Evolutionary conservation across 1,139 yeast genomes (phyloP).

Genomic region (Sugiyamaella neomexicana): DNA sequence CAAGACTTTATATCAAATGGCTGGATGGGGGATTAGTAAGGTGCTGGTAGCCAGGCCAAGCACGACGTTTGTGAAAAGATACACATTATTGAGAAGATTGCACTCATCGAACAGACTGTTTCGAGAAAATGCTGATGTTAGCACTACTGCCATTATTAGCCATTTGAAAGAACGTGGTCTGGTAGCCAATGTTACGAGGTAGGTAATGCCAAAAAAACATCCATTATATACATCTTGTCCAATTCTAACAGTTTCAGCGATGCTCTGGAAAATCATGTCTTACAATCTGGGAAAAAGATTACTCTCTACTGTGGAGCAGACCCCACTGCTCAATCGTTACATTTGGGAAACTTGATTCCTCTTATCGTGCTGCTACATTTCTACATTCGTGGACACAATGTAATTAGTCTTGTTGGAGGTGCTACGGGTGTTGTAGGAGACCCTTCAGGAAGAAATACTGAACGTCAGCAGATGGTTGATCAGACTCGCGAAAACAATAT

Average conservation of each 20-base stretch:
- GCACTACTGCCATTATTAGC: conserved; percentile 21
- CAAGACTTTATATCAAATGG: background rate
- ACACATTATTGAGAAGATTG: background rate
- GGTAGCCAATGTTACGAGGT: conserved; percentile 30
- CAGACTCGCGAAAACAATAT: conserved; percentile 60
- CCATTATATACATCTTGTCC: too few relatives aligned
- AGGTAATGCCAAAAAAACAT: background rate
- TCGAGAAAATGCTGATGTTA: conserved; percentile 10
- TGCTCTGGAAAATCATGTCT: conserved; percentile 43
- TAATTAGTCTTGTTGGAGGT: conserved; percentile 89
- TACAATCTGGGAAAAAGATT: conserved; percentile 41
- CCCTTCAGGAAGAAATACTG: conserved; percentile 88
- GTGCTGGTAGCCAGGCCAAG: background rate
- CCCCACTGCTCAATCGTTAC: conserved; percentile 88
- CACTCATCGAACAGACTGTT: background rate
- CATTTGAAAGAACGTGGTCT: conserved; percentile 30
- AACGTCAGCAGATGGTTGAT: conserved; percentile 59
- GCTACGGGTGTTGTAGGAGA: conserved; percentile 98
- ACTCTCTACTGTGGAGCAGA: conserved; percentile 93
- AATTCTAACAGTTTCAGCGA: conserved; percentile 25
- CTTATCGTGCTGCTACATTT: conserved; percentile 82
- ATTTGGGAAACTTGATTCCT: conserved; percentile 87
- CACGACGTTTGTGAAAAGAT: background rate
- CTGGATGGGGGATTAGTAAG: background rate
- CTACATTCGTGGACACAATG: conserved; percentile 76